Conservation (phyloP, 352 stramenopile genomes). For the Phytophthora tentaculata region DNA sequence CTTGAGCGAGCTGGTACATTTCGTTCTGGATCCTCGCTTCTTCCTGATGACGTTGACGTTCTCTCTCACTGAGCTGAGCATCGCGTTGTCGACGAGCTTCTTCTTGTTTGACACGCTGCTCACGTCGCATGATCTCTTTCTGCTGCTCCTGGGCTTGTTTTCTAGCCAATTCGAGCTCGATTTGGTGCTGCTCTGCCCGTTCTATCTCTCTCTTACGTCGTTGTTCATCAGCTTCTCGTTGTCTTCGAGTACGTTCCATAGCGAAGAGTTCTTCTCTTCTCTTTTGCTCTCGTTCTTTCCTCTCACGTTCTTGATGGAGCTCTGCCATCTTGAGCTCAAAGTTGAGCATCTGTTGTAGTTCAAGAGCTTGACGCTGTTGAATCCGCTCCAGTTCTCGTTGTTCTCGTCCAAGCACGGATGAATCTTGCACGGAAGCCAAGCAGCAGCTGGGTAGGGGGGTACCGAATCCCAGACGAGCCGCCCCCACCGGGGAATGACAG, state of each 20-base stretch:
- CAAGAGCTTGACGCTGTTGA: slow-evolving; percentile 60
- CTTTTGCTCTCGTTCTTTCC: slow-evolving; percentile 55
- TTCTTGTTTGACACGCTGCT: slow-evolving; percentile 59
- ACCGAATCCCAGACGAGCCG: slow-evolving; percentile 24
- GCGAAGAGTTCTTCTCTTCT: slow-evolving; percentile 49
- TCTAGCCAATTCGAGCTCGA: slow-evolving; percentile 52
- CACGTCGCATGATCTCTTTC: slow-evolving; percentile 47
- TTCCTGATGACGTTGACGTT: slow-evolving; percentile 61
- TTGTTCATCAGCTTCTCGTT: slow-evolving; percentile 63
- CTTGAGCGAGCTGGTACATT: slow-evolving; percentile 47
- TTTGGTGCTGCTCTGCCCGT: slow-evolving; percentile 51
- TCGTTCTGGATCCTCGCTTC: slow-evolving; percentile 61
- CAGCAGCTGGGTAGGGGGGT: background rate
- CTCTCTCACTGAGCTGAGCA: slow-evolving; percentile 53
- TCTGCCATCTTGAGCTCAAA: slow-evolving; percentile 75
- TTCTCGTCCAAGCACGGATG: slow-evolving; percentile 67
- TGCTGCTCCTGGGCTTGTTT: slow-evolving; percentile 53
- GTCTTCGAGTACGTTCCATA: slow-evolving; percentile 46
- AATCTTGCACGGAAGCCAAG: slow-evolving; percentile 33
- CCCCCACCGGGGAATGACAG: slow-evolving; percentile 50
- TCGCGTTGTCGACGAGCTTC: slow-evolving; percentile 54
- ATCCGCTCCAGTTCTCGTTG: slow-evolving; percentile 78
- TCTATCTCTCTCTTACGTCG: slow-evolving; percentile 58
- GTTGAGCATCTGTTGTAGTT: slow-evolving; percentile 76
- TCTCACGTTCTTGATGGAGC: slow-evolving; percentile 56